These are phyloP conservation scores for Kitagawia praeruptora DNA, from an alignment of 129 eudicot species.

Conservation along the genomic window DNA sequence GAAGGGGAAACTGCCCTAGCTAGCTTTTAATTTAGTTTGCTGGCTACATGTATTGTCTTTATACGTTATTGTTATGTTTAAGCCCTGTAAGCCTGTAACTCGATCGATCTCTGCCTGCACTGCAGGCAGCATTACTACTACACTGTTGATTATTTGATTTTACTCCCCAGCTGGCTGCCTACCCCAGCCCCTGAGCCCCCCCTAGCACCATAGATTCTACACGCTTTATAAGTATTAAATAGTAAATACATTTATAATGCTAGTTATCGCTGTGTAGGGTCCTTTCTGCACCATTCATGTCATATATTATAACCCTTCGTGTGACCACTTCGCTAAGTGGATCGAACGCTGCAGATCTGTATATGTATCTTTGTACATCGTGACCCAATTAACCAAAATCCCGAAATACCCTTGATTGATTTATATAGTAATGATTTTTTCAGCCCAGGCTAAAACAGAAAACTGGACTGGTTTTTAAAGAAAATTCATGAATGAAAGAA, in stretches of 20 bases:
- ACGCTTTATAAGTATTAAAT: background rate
- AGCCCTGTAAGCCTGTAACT: background rate
- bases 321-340: conserved; percentile 1
- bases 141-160: background rate
- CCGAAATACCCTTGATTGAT: too few species aligned
- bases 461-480: too few species aligned
- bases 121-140: background rate
- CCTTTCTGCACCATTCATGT: background rate
- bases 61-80: background rate
- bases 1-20: background rate
- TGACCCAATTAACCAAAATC: too few species aligned
- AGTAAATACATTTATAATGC: background rate
- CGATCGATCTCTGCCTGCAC: too few species aligned
- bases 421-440: too few species aligned
- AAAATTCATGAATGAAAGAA: too few species aligned
- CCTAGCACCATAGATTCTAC: background rate
- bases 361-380: too few species aligned
- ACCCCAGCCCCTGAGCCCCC: background rate
- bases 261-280: background rate
- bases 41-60: background rate
- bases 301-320: background rate
- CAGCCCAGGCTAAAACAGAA: too few species aligned
- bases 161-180: background rate
- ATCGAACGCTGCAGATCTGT: background rate
- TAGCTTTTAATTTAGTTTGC: conserved; percentile 1